Base-by-base conservation (phyloP, 345 rosid species). In the Gossypium sturtianum region DNA sequence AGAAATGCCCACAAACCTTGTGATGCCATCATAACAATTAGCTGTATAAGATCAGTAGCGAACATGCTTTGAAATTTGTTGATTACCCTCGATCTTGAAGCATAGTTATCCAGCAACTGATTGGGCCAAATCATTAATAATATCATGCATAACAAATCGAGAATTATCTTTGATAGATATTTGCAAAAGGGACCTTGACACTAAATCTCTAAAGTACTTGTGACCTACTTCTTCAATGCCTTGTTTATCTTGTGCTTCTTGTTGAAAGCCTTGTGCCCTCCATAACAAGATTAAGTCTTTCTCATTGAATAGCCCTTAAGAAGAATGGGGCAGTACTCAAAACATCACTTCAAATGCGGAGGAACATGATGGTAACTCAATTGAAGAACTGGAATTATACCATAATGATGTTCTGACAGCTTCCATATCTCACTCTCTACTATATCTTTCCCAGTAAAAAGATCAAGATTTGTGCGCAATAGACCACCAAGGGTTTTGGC, bases 271-370 rank as follows among this genome's bases (percentile, higher is more conserved):
- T 49, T 68, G 57, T 48, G 72, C 72, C 15, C 15, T 48, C 72
- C 72, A 68, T 23, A 48, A 27, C 58, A 23, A 23, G 8, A 49
- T 25, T 9, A 68, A 15, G 0, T 68, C 72, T 25, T 25, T 2
- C 12, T 15, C 43, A 9, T 25, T 0, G 16, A 68, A 23, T 66
- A 68, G 3, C 15, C 72, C 9, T 54, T 54, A 2, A 57, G 82
- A n/a, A 82, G 72, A 52, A 82, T 19, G 9, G 85, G 71, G 72
- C 84, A 83, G 54, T 77, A 65, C 4, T 80, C 81, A 69, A 83
- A 86, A 22, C 84, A 86, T 9, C 58, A 78, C 63, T 83, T 83
- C 48, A 80, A 82, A 10, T 77, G 81, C 0, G 83, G 52, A 41
- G 80, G 80, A 12, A 80, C 80, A 54, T 73, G 47, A 62, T 54